Conservation (phyloP, 2,329 filamentous ascomycete species). For the Diplocarpon rosae region DNA sequence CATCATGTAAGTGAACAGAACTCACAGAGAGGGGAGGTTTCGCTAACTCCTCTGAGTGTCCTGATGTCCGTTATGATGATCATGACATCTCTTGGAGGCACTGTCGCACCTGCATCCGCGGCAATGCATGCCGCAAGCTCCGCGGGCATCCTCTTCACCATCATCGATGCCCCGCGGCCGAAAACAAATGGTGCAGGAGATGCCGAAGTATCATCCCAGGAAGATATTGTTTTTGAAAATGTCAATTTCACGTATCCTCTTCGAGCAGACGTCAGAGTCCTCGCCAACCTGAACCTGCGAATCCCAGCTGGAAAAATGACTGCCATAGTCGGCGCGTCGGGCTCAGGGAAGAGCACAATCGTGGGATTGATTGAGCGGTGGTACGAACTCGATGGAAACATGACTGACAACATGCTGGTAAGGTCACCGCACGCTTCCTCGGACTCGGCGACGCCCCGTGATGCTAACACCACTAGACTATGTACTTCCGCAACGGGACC, state of each 20-base stretch:
- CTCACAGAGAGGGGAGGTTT: background rate
- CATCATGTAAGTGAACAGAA: constrained; percentile 37
- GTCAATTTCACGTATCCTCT: constrained; percentile 66
- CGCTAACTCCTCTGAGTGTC: constrained; percentile 5
- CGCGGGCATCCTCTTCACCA: constrained; percentile 29
- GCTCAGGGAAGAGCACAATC: constrained; percentile 65
- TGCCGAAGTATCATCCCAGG: constrained; percentile 36
- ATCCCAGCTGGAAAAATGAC: constrained; percentile 50
- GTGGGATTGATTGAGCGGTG: constrained; percentile 61
- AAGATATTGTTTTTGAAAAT: constrained; percentile 50
- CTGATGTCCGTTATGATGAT: constrained; percentile 9
- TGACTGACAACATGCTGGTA: constrained; percentile 20
- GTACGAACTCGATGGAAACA: constrained; percentile 45
- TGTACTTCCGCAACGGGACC: constrained; percentile 29
- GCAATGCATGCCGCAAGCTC: constrained; percentile 31
- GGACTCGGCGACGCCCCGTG: background rate
- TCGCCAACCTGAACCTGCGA: constrained; percentile 33
- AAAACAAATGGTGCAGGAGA: constrained; percentile 32
- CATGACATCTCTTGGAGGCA: constrained; percentile 35
- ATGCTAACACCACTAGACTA: constrained; percentile 11
- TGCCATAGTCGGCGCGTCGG: constrained; percentile 63
- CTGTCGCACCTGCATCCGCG: constrained; percentile 34
- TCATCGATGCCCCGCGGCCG: constrained; percentile 30
- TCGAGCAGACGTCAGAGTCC: constrained; percentile 51
- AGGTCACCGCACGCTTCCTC: background rate